Conservation (phyloP, 2,329 filamentous ascomycete species). For the Monilinia fructigena region DNA sequence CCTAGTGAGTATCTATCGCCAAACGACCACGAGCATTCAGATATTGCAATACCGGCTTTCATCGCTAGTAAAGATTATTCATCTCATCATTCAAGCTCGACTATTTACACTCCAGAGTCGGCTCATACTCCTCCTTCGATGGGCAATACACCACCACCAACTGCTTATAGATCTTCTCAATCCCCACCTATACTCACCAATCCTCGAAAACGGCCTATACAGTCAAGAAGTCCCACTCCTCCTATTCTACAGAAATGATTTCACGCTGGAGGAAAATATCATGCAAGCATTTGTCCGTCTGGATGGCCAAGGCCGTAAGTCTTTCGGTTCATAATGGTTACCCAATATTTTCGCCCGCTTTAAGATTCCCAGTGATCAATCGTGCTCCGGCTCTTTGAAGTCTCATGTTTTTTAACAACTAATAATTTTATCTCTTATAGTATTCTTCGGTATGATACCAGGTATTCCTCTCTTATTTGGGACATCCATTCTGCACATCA, state of each 20-base stretch:
- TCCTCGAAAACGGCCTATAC: slow-evolving; percentile 29
- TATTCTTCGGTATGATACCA: slow-evolving; percentile 36
- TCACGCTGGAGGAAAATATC: slow-evolving; percentile 36
- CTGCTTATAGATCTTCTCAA: slow-evolving; percentile 19
- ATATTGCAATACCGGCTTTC: not conserved
- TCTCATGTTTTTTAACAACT: not conserved
- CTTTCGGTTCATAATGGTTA: not conserved
- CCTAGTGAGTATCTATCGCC: slow-evolving; percentile 14
- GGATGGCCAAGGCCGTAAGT: slow-evolving; percentile 31
- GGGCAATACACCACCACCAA: slow-evolving; percentile 22
- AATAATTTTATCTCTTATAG: not conserved
- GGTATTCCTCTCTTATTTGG: slow-evolving; percentile 35
- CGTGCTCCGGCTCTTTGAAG: not conserved
- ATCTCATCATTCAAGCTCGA: slow-evolving; percentile 9
- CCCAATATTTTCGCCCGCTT: not conserved
- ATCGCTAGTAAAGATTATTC: slow-evolving; percentile 5
- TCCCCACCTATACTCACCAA: slow-evolving; percentile 4
- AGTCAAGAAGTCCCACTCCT: slow-evolving; percentile 27
- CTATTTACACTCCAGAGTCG: slow-evolving; percentile 5
- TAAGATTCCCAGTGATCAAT: not conserved
- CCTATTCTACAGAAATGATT: slow-evolving; percentile 34
- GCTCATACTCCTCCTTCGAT: slow-evolving; percentile 18
- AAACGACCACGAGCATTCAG: not conserved
- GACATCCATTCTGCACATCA: slow-evolving; percentile 36
- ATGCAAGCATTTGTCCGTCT: slow-evolving; percentile 37